Conservation (phyloP, 1,284 basidiomycete species). For the Sporisorium graminicola region DNA sequence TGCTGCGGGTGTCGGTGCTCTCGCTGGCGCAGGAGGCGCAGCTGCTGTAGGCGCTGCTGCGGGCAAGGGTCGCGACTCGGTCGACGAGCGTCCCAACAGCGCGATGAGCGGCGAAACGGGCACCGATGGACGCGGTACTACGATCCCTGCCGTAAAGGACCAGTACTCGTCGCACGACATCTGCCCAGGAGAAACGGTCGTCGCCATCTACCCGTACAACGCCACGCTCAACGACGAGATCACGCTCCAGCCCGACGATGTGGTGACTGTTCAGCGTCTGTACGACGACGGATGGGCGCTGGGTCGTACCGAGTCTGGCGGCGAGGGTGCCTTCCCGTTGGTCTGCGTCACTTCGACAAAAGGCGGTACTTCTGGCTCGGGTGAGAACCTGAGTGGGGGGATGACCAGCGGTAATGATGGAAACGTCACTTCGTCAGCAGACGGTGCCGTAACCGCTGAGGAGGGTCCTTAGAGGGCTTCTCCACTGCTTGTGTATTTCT, state of each 20-base stretch:
- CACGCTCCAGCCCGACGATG: slow-evolving; percentile 60
- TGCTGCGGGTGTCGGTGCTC: slow-evolving; percentile 43
- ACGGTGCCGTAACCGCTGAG: slow-evolving; percentile 60
- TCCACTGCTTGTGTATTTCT: background rate
- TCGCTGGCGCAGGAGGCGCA: slow-evolving; percentile 35
- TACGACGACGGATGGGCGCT: slow-evolving; percentile 67
- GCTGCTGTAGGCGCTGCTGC: slow-evolving; percentile 19
- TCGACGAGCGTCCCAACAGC: slow-evolving; percentile 50
- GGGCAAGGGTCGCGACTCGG: slow-evolving; percentile 37
- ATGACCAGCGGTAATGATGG: slow-evolving; percentile 57
- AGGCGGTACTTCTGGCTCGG: slow-evolving; percentile 51
- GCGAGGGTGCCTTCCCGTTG: slow-evolving; percentile 61
- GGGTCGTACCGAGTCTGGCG: slow-evolving; percentile 46
- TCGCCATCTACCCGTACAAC: slow-evolving; percentile 67
- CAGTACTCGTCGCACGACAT: slow-evolving; percentile 66
- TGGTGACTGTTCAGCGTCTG: slow-evolving; percentile 56
- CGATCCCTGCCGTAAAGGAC: slow-evolving; percentile 61
- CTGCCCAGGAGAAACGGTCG: slow-evolving; percentile 58
- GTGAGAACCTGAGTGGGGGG: slow-evolving; percentile 50
- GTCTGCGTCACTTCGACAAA: slow-evolving; percentile 62
- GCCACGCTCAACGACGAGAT: slow-evolving; percentile 65
- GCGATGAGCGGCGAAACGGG: slow-evolving; percentile 54
- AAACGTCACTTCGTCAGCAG: slow-evolving; percentile 49
- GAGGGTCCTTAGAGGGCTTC: slow-evolving; percentile 35
- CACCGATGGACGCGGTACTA: slow-evolving; percentile 60